Conservation (phyloP, 345 rosid species). For the Sapria himalayana region DNA sequence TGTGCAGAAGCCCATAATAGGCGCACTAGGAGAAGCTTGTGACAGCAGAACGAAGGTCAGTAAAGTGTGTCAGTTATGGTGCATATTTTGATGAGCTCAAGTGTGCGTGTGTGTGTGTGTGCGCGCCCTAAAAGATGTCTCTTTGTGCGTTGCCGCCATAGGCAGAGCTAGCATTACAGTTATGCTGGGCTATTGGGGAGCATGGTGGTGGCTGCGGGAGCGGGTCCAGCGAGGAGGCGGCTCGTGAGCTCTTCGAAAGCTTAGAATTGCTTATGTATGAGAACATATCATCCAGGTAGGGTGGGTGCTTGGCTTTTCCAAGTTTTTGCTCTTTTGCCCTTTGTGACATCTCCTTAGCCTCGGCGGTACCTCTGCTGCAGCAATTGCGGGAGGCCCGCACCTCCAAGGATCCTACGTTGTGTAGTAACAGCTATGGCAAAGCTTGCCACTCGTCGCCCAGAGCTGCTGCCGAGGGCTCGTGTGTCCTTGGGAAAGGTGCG, state of each 20-base stretch:
- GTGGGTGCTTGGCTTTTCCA: background rate
- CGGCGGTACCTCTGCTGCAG: slow-evolving; percentile 6
- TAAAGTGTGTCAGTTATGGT: slow-evolving; percentile 9
- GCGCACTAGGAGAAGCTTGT: slow-evolving; percentile 88
- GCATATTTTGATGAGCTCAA: too few relatives aligned
- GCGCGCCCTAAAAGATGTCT: too few relatives aligned
- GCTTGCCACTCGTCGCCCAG: slow-evolving; percentile 72
- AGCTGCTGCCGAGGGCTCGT: slow-evolving; percentile 76
- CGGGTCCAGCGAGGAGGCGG: slow-evolving; percentile 64
- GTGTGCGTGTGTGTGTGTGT: too few relatives aligned
- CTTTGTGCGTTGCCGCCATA: slow-evolving; percentile 10
- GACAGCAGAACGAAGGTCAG: slow-evolving; percentile 76
- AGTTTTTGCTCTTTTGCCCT: background rate
- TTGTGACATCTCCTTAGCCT: slow-evolving; percentile 1
- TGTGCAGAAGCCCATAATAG: slow-evolving; percentile 78
- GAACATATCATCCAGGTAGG: slow-evolving; percentile 82
- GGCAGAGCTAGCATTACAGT: slow-evolving; percentile 77
- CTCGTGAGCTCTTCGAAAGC: slow-evolving; percentile 92
- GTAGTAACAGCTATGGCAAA: slow-evolving; percentile 85
- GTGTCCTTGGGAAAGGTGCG: slow-evolving; percentile 90
- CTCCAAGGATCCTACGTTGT: slow-evolving; percentile 82
- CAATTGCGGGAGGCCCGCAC: slow-evolving; percentile 32
- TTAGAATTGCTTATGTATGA: slow-evolving; percentile 82
- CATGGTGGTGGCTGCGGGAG: slow-evolving; percentile 97
- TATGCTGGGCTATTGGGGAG: slow-evolving; percentile 99